Percentiles rank a stretch among this genome's conserved stretches.
These are phyloP conservation scores for Podila minutissima DNA, from an alignment of 192 early-diverging fungal genomes.

Conservation along the genomic window DNA sequence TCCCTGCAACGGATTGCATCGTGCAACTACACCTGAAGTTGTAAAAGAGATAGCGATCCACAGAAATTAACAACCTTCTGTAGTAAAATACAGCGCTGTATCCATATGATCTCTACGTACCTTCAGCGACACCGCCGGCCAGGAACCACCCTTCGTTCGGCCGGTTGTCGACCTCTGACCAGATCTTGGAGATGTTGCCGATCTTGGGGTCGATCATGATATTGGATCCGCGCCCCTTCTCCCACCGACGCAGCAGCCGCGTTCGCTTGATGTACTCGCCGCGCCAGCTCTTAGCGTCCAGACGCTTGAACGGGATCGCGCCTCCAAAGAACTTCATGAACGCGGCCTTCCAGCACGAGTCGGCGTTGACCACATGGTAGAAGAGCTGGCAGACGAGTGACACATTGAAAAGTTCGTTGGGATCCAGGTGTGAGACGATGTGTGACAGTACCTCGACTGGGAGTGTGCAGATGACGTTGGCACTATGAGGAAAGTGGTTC, in stretches of 20 bases:
- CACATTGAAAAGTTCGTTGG: constrained; percentile 23
- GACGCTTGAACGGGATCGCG: constrained; percentile 36
- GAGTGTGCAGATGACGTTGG: constrained; percentile 28
- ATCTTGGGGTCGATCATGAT: constrained; percentile 67
- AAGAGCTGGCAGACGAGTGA: constrained; percentile 32
- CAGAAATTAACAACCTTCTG: not conserved
- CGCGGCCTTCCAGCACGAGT: constrained; percentile 47
- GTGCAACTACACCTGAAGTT: constrained; percentile 58
- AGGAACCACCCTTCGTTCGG: constrained; percentile 51
- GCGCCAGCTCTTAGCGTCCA: constrained; percentile 47
- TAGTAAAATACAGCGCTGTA: not conserved
- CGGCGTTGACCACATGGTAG: constrained; percentile 44
- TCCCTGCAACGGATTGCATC: constrained; percentile 66
- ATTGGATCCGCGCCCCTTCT: constrained; percentile 56
- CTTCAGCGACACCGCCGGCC: constrained; percentile 60
- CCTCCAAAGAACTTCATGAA: constrained; percentile 47
- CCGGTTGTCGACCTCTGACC: constrained; percentile 53
- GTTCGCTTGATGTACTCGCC: constrained; percentile 50
- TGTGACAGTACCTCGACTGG: constrained; percentile 40
- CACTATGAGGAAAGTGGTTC: constrained; percentile 1
- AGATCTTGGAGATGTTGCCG: constrained; percentile 58
- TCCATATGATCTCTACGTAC: constrained; percentile 25
- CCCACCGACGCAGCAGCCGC: constrained; percentile 49
- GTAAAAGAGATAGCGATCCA: not conserved
- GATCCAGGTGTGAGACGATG: constrained; percentile 41